phyloP scores from a whole-genome alignment of 225 moss, liverwort and hornwort genomes.

The Asterella californica region DNA sequence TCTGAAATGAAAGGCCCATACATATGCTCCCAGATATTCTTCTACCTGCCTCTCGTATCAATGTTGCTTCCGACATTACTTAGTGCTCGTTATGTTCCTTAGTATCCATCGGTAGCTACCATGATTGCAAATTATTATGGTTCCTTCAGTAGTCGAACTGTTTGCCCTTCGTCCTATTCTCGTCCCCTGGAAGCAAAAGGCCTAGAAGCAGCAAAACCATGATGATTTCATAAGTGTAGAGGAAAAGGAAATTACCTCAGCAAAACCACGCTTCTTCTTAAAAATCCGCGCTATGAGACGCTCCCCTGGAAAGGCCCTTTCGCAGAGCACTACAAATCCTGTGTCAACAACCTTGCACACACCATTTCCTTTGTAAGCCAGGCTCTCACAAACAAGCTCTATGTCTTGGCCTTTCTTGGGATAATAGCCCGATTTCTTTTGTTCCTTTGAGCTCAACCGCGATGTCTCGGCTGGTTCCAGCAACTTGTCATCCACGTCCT shows the following conservation, averaged over 20 bases:
- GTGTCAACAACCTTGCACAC: constrained; percentile 87
- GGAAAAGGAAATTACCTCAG: constrained; percentile 52
- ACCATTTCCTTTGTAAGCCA: constrained; percentile 90
- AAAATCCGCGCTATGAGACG: constrained; percentile 82
- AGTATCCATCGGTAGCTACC: background rate
- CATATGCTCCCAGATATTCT: background rate
- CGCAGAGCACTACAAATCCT: constrained; percentile 91
- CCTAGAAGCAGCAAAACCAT: background rate
- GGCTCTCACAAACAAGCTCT: constrained; percentile 89
- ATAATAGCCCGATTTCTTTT: constrained; percentile 26
- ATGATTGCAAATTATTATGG: background rate
- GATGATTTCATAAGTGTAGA: background rate
- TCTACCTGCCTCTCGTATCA: background rate
- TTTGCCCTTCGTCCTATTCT: background rate
- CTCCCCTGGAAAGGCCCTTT: constrained; percentile 92
- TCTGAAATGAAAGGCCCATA: background rate
- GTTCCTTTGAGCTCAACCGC: background rate
- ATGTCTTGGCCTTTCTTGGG: constrained; percentile 89
- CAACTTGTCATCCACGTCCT: constrained; percentile 10
- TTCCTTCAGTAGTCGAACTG: too few relatives aligned
- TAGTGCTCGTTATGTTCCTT: background rate
- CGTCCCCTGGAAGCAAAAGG: background rate
- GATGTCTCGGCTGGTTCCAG: background rate
- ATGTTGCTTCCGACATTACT: background rate
- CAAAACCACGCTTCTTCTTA: constrained; percentile 79